Evolutionary conservation across 1,284 basidiomycete species (phyloP), one percentile per base, ranked within the genome.

Genomic region (Ustilago esculenta): DNA sequence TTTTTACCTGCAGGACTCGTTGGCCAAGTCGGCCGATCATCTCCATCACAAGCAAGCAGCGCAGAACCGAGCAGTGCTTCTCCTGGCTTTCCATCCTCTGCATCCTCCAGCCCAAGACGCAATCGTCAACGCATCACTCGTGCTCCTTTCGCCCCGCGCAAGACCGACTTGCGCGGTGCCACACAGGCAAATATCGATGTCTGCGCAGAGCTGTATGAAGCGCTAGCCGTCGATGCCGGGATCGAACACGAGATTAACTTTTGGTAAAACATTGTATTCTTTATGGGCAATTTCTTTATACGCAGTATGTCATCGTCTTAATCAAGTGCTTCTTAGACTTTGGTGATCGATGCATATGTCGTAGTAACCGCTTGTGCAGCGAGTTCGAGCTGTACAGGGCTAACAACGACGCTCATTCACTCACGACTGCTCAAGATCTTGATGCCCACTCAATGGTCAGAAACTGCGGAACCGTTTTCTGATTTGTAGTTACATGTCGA

Each of bases 131-230:
- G 25, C 32, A 18, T 35, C 36, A 20, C 25, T 25, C 52, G 48
- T 8, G 39, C 37, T 3, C 47, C 53, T 12, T 58, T 45, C 17
- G 40, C 41, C 9, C 15, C 51, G 15, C 43, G 56, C 11, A 43
- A 25, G 9, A 48, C 47, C 25, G 67, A 70, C 37, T 44, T 70
- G 3, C 39, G 60, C 14, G 67, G 67, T 18, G 67, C 67, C 6
- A 59, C 55, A 5, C 47, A 56, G 17, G 21, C 33, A n/a, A 59
- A 55, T 11, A 29, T 70, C 18, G 52, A 64, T 17, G 25, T 60
- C 9, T 57, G 52, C 29, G 40, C 41, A 2, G 6, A 39, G 10
- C 24, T 70, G 18, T 53, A 49, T 29, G 52, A 60, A 18, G 46
- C 52, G 1, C 25, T 70, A 4, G 43, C 47, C n/a, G 43, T 39